Percentiles rank a stretch among this genome's conserved stretches.
Conservation (phyloP, 441 rosid genomes). For the Eutrema salsugineum region DNA sequence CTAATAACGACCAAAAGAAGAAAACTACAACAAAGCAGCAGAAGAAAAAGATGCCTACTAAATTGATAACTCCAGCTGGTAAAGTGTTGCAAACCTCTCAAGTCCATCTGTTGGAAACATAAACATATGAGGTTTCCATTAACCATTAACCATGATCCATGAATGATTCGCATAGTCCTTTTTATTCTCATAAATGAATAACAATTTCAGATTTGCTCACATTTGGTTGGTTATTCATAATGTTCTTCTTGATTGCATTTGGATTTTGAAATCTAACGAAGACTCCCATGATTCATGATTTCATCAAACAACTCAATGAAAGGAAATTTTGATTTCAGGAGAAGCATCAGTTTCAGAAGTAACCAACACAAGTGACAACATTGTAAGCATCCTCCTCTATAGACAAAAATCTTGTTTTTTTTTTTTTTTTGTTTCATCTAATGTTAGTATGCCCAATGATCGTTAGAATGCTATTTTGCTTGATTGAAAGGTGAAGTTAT, state of each 20-base stretch:
- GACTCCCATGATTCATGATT: neutral
- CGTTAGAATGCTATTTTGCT: neutral
- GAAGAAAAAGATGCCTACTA: constrained; percentile 24
- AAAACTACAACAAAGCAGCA: constrained; percentile 32
- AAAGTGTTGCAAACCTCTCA: constrained; percentile 5
- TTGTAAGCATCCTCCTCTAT: constrained; percentile 24
- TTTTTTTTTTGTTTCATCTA: no score
- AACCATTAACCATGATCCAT: neutral
- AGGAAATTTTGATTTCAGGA: constrained; percentile 6
- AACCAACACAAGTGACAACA: constrained; percentile 18
- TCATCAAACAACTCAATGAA: constrained; percentile 5
- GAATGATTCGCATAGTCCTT: neutral
- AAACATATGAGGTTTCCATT: neutral
- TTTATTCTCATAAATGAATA: neutral
- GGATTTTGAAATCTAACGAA: neutral
- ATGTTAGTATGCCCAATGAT: neutral
- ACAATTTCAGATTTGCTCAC: neutral
- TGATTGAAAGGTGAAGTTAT: neutral
- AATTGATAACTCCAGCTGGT: constrained; percentile 37
- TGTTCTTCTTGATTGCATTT: neutral
- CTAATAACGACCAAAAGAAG: constrained; percentile 19
- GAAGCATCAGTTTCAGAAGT: constrained; percentile 28
- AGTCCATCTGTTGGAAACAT: neutral
- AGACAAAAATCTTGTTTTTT: no score
- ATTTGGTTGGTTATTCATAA: neutral